Evolutionary conservation across 1,284 basidiomycete species (phyloP).

Genomic region (Sporisorium exsertum): DNA sequence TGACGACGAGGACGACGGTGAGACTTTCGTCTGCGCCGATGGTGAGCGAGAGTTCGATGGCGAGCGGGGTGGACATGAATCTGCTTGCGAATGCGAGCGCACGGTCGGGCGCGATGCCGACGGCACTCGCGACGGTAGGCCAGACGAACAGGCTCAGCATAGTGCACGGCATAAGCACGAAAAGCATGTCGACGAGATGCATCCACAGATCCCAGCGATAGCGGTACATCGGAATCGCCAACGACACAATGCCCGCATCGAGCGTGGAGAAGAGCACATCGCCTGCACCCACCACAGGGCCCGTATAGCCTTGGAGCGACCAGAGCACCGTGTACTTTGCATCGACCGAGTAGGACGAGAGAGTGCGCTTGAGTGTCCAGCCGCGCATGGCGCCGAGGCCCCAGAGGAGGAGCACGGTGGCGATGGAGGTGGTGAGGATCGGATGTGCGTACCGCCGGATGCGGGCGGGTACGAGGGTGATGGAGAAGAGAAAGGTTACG

Average conservation of each 20-base stretch:
- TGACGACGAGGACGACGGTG: conserved; percentile 61
- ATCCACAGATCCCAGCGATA: conserved; percentile 54
- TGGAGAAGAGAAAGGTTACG: conserved; percentile 53
- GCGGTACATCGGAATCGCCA: conserved; percentile 62
- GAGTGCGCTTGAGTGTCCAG: conserved; percentile 30
- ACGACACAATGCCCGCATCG: conserved; percentile 60
- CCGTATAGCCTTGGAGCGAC: conserved; percentile 42
- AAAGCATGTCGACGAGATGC: conserved; percentile 47
- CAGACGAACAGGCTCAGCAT: conserved; percentile 55
- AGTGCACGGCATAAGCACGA: conserved; percentile 49
- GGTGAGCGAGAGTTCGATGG: conserved; percentile 57
- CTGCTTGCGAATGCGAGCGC: conserved; percentile 53
- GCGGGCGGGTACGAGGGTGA: conserved; percentile 52
- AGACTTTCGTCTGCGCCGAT: conserved; percentile 59
- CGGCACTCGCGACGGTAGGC: conserved; percentile 40
- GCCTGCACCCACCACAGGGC: conserved; percentile 60
- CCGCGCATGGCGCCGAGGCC: conserved; percentile 47
- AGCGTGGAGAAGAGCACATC: conserved; percentile 58
- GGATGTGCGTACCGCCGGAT: conserved; percentile 58
- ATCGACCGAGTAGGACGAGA: conserved; percentile 45
- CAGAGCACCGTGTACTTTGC: conserved; percentile 57
- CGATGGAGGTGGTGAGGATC: conserved; percentile 57
- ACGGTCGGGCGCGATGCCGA: conserved; percentile 48
- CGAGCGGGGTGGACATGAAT: conserved; percentile 61
- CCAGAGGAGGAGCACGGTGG: conserved; percentile 60